These are phyloP conservation scores for Leccinum disarticulatum DNA, from an alignment of 768 basidiomycete species.

Conservation along the genomic window DNA sequence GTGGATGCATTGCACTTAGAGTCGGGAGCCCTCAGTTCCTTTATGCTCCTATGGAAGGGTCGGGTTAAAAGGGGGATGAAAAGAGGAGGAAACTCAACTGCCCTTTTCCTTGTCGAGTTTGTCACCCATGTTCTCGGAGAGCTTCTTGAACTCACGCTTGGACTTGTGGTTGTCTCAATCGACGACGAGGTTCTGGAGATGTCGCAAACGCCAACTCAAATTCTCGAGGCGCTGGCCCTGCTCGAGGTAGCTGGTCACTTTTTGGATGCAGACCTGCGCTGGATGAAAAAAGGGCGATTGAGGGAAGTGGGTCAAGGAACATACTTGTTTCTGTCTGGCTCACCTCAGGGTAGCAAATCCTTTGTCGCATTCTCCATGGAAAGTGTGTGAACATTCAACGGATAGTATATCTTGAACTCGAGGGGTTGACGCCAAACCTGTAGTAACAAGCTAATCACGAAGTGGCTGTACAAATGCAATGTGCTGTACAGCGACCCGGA, in stretches of 20 bases:
- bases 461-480: too few relatives aligned
- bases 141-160: slow-evolving; percentile 87
- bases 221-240: slow-evolving; percentile 91
- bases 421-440: too few relatives aligned
- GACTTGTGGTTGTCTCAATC: slow-evolving; percentile 85
- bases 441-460: too few relatives aligned
- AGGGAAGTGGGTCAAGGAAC: slow-evolving; percentile 15
- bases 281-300: slow-evolving; percentile 10
- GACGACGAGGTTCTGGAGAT: slow-evolving; percentile 88
- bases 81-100: slow-evolving; percentile 50
- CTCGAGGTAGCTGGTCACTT: slow-evolving; percentile 88
- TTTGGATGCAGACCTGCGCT: slow-evolving; percentile 72
- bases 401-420: too few relatives aligned
- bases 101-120: slow-evolving; percentile 93
- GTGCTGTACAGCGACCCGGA: too few relatives aligned
- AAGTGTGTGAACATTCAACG: too few relatives aligned
- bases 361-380: too few relatives aligned
- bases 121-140: slow-evolving; percentile 87
- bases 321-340: too few relatives aligned
- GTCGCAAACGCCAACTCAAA: slow-evolving; percentile 90
- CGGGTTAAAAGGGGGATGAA: not conserved
- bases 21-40: slow-evolving; percentile 81
- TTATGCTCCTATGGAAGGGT: slow-evolving; percentile 61
- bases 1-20: slow-evolving; percentile 78
- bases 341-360: too few relatives aligned